Percentiles rank a stretch among this genome's conserved stretches.
These are phyloP conservation scores for Sanguinoderma infundibulare DNA, from an alignment of 1,284 basidiomycete species.

Conservation along the genomic window DNA sequence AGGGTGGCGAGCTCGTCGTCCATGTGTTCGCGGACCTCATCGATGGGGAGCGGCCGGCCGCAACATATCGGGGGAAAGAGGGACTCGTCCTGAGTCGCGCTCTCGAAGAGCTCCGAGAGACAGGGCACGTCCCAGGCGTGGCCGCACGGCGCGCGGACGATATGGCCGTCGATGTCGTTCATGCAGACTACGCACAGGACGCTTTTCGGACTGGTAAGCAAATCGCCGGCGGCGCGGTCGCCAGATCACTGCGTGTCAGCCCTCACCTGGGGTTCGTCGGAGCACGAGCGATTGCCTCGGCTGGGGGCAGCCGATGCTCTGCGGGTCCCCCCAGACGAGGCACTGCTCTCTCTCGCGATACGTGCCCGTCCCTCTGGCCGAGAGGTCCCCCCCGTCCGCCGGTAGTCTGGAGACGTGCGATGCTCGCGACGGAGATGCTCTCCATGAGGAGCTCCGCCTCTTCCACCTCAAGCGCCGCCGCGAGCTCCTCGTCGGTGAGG, in stretches of 20 bases:
- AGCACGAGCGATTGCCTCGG: neutral
- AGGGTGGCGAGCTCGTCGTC: neutral
- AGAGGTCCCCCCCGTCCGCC: neutral
- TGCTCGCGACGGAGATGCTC: neutral
- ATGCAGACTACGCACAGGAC: constrained; percentile 36
- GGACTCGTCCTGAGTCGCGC: constrained; percentile 19
- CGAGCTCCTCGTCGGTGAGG: neutral
- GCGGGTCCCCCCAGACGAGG: neutral
- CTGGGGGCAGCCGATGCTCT: neutral
- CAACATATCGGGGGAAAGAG: constrained; percentile 25
- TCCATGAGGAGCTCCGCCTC: neutral
- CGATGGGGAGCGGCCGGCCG: neutral
- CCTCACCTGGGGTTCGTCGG: neutral
- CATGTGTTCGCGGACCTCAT: neutral
- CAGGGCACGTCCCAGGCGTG: constrained; percentile 40
- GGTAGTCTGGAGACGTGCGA: neutral
- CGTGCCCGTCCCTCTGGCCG: neutral
- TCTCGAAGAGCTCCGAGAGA: constrained; percentile 19
- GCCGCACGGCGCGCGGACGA: constrained; percentile 39
- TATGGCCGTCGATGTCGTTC: constrained; percentile 29
- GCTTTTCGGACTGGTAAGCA: neutral
- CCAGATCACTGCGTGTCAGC: neutral
- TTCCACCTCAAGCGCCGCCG: neutral
- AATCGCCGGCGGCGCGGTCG: too few relatives aligned
- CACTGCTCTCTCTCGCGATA: neutral